phyloP scores from a whole-genome alignment of 495 filamentous ascomycete species.

The Trichocladium uniseriatum region DNA sequence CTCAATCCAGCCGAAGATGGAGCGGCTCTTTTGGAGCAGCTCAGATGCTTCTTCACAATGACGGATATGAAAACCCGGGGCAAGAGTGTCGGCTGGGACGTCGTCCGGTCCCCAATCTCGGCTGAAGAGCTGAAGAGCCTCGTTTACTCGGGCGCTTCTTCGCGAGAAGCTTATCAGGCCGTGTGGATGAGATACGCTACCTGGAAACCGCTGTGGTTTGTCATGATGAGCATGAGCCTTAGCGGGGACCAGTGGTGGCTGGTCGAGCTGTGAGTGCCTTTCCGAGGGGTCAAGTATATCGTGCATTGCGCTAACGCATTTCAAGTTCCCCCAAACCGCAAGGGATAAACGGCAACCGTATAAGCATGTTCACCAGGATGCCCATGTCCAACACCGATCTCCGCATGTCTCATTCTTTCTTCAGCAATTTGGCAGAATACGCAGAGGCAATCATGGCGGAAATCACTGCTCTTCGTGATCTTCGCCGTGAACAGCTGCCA shows the following conservation, averaged over 20 bases:
- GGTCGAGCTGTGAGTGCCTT: slow-evolving; percentile 46
- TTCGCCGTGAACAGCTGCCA: slow-evolving; percentile 29
- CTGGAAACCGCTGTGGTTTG: slow-evolving; percentile 59
- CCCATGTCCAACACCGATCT: slow-evolving; percentile 29
- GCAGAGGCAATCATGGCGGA: slow-evolving; percentile 36
- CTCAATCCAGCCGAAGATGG: slow-evolving; percentile 47
- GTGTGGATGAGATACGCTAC: slow-evolving; percentile 54
- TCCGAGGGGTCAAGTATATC: background rate
- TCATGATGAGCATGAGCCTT: slow-evolving; percentile 59
- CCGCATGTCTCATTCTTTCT: slow-evolving; percentile 30
- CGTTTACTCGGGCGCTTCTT: slow-evolving; percentile 36
- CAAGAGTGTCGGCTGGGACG: slow-evolving; percentile 53
- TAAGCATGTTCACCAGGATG: slow-evolving; percentile 27
- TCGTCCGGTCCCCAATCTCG: slow-evolving; percentile 42
- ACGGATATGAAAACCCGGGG: slow-evolving; percentile 55
- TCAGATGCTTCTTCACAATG: slow-evolving; percentile 49
- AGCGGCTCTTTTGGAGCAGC: slow-evolving; percentile 40
- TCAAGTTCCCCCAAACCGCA: slow-evolving; percentile 10
- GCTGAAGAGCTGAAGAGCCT: slow-evolving; percentile 50
- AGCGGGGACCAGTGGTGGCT: slow-evolving; percentile 72
- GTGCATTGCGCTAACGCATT: slow-evolving; percentile 10
- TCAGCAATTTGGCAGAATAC: slow-evolving; percentile 32
- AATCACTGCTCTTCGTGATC: slow-evolving; percentile 34
- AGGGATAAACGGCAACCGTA: slow-evolving; percentile 12
- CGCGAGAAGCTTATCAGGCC: slow-evolving; percentile 45